Evolutionary conservation across 1,284 basidiomycete genomes (phyloP).

Genomic region (Microbotryum saponariae): DNA sequence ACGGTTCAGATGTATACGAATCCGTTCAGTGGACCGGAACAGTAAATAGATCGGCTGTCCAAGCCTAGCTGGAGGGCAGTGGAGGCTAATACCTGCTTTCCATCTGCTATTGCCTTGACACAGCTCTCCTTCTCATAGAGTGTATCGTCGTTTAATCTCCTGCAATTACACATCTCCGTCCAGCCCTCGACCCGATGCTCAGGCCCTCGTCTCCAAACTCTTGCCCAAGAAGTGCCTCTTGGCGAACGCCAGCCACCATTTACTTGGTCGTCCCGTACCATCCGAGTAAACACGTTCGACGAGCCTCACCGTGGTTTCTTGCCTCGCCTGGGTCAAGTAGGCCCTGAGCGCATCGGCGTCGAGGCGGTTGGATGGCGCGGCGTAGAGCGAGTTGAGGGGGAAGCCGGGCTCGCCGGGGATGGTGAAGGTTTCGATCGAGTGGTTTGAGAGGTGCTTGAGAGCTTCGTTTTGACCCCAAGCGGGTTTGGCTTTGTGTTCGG

Average conservation of each 20-base stretch:
- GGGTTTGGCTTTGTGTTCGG: background rate
- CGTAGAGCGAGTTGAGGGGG: conserved; percentile 85
- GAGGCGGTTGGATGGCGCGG: conserved; percentile 62
- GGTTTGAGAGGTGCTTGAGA: conserved; percentile 75
- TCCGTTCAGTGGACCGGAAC: too few relatives aligned
- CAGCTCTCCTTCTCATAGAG: too few relatives aligned
- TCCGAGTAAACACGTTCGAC: conserved; percentile 79
- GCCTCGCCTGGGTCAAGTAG: conserved; percentile 85
- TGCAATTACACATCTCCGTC: too few relatives aligned
- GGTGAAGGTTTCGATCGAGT: conserved; percentile 84
- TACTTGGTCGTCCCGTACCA: conserved; percentile 81
- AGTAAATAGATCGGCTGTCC: too few relatives aligned
- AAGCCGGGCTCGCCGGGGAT: conserved; percentile 96
- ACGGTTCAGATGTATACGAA: too few relatives aligned
- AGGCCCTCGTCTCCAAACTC: conserved; percentile 51
- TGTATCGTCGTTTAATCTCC: too few relatives aligned
- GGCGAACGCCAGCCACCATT: conserved; percentile 98
- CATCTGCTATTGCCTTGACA: too few relatives aligned
- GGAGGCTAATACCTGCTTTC: too few relatives aligned
- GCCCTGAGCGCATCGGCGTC: conserved; percentile 82
- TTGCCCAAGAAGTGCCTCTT: conserved; percentile 93
- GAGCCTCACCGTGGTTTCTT: conserved; percentile 79
- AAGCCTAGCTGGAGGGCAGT: too few relatives aligned
- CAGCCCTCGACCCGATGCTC: too few relatives aligned
- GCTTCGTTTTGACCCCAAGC: conserved; percentile 59